Evolutionary conservation across 176 grass and related monocot species (phyloP), one percentile per base, ranked within the genome.

Genomic region (Microstegium vimineum): DNA sequence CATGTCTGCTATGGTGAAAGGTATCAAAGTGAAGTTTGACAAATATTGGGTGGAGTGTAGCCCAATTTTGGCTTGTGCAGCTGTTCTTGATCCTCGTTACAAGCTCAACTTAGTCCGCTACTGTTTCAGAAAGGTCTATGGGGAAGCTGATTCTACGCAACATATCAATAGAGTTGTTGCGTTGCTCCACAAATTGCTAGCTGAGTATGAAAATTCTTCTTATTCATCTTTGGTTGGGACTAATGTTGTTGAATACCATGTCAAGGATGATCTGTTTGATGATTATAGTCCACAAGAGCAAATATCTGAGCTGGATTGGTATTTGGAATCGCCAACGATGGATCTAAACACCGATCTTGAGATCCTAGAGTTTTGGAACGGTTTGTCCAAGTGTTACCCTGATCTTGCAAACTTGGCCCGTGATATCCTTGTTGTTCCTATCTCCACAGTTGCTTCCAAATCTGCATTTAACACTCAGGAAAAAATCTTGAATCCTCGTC

Each of bases 401-500:
- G 20, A 42, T 18, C 69, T 86, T 81, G 60, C 69, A 46, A 75
- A 66, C 46, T 35, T 81, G 46, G 61, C 61, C 75, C 70, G 61
- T 86, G 77, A 86, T 74, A 45, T 86, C 22, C 70, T 86, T 80
- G 20, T 26, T 5, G 25, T 86, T 56, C 70, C 77, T 31, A 67
- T 81, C 5, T 81, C 77, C 1, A 86, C 61, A 3, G 27, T 81
- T 45, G 20, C 46, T 59, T 59, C 84, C 23, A 75, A 67, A 31
- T 81, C 77, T 74, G 61, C 22, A 42, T 81, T 86, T 75, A 67
- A 34, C 36, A 42, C 42, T 16, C 46, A 27, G 6, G 60, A 67
- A 23, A 74, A 75, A 57, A 28, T 81, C 2, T 3, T 81, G 34
- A 81, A 33, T 67, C 62, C 2, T 75, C 46, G 5, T 45, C 20